A percentile compares a stretch with the other conserved stretches of the same genome.
Evolutionary conservation across 2,329 filamentous ascomycete genomes (phyloP).

Genomic region (Incumbomyces delicatus): DNA sequence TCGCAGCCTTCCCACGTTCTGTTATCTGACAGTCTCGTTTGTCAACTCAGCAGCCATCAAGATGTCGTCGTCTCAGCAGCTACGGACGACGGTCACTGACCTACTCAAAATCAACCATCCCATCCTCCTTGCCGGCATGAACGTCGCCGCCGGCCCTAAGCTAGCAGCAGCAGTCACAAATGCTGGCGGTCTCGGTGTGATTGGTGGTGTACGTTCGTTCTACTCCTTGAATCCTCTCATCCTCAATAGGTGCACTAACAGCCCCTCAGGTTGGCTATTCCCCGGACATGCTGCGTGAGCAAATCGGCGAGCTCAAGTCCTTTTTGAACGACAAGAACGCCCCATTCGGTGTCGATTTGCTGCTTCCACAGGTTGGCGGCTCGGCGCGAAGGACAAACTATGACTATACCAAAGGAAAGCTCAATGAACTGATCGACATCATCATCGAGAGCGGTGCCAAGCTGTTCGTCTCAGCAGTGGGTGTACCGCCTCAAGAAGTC

Average conservation of each 20-base stretch:
- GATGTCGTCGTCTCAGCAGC: slow-evolving; percentile 53
- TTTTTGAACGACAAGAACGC: slow-evolving; percentile 82
- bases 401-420: slow-evolving; percentile 99
- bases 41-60: slow-evolving; percentile 2
- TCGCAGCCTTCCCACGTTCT: too few relatives aligned
- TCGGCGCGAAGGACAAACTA: slow-evolving; percentile 96
- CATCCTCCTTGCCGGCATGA: slow-evolving; percentile 93
- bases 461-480: slow-evolving; percentile 94
- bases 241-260: too few relatives aligned
- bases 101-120: slow-evolving; percentile 97
- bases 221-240: not conserved
- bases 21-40: too few relatives aligned
- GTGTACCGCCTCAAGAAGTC: slow-evolving; percentile 77
- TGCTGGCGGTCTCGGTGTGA: slow-evolving; percentile 90
- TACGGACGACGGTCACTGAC: slow-evolving; percentile 87
- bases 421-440: slow-evolving; percentile 79
- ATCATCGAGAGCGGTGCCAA: slow-evolving; percentile 85
- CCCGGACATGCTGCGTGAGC: slow-evolving; percentile 91
- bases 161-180: slow-evolving; percentile 95
- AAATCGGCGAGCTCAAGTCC: slow-evolving; percentile 88
- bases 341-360: slow-evolving; percentile 87
- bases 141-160: slow-evolving; percentile 93
- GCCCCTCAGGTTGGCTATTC: slow-evolving; percentile 56
- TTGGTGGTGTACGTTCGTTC: slow-evolving; percentile 63
- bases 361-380: slow-evolving; percentile 90